Conservation (phyloP, 139 green algal species). For the Mychonastes homosphaera region DNA sequence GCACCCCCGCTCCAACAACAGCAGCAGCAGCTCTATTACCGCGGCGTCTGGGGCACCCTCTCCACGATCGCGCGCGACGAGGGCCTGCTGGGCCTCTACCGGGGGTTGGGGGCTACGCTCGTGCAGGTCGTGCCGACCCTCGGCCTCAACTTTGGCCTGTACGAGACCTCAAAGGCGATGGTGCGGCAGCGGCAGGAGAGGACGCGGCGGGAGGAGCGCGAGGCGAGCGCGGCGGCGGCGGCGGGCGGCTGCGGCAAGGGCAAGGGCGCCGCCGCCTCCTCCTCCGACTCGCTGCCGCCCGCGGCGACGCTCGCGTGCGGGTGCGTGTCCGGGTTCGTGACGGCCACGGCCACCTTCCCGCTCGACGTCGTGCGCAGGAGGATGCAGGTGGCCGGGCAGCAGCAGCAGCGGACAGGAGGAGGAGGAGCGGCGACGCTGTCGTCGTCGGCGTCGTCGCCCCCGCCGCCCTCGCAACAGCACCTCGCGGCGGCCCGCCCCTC, state of each 20-base stretch:
- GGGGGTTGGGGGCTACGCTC: conserved; percentile 82
- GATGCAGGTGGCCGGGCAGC: conserved; percentile 58
- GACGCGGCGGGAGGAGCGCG: neutral
- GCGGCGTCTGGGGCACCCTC: conserved; percentile 56
- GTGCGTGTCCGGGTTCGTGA: conserved; percentile 62
- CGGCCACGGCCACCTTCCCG: conserved; percentile 77
- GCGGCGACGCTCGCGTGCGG: conserved; percentile 60
- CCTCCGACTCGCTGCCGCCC: neutral
- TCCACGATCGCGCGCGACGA: conserved; percentile 66
- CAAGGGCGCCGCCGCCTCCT: neutral
- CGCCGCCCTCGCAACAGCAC: no score
- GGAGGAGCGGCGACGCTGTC: no score
- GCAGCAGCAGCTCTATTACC: conserved; percentile 39
- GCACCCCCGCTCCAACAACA: conserved; percentile 1
- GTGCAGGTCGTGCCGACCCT: conserved; percentile 73
- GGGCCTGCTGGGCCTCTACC: conserved; percentile 75
- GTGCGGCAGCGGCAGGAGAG: neutral
- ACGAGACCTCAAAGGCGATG: conserved; percentile 42
- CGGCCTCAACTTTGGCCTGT: conserved; percentile 85
- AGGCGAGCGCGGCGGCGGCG: neutral
- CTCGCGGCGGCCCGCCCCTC: conserved; percentile 5
- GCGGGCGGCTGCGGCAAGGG: neutral
- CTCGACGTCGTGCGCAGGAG: conserved; percentile 74
- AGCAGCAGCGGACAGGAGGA: no score
- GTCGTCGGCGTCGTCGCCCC: no score